phyloP scores from a whole-genome alignment of 1,284 basidiomycete species.

The Phlebopus sp. region DNA sequence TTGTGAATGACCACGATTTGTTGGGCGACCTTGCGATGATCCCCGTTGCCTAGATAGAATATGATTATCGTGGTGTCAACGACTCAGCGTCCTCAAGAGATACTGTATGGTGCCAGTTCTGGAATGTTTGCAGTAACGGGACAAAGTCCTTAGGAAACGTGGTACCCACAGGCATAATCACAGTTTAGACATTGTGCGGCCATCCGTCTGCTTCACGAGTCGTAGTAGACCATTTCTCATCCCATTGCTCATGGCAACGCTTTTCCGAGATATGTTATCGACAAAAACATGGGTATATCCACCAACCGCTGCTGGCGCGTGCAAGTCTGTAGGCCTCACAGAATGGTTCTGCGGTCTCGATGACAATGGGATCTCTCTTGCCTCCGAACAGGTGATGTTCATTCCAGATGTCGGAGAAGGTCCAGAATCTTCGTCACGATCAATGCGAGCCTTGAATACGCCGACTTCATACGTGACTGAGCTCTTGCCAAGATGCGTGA shows the following conservation, averaged over 20 bases:
- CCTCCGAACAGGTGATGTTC: not conserved
- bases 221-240: constrained; percentile 16
- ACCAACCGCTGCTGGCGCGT: constrained; percentile 59
- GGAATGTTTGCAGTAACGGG: no score
- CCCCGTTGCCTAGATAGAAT: no score
- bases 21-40: no score
- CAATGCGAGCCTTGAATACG: constrained; percentile 52
- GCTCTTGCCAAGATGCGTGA: constrained; percentile 61
- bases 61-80: no score
- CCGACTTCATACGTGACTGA: constrained; percentile 76
- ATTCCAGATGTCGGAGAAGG: not conserved
- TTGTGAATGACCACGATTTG: no score
- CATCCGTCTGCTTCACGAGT: not conserved
- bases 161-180: not conserved
- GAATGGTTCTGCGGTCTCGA: not conserved
- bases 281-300: constrained; percentile 85
- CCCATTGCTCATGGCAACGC: constrained; percentile 38
- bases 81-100: no score
- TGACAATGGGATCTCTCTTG: no score
- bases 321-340: constrained; percentile 10
- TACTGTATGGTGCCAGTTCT: no score
- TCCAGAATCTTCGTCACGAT: not conserved
- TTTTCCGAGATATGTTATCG: constrained; percentile 52
- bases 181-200: constrained; percentile 9
- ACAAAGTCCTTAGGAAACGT: no score